Conservation (phyloP, 192 early-diverging fungal genomes). For the Coemansia sp. region DNA sequence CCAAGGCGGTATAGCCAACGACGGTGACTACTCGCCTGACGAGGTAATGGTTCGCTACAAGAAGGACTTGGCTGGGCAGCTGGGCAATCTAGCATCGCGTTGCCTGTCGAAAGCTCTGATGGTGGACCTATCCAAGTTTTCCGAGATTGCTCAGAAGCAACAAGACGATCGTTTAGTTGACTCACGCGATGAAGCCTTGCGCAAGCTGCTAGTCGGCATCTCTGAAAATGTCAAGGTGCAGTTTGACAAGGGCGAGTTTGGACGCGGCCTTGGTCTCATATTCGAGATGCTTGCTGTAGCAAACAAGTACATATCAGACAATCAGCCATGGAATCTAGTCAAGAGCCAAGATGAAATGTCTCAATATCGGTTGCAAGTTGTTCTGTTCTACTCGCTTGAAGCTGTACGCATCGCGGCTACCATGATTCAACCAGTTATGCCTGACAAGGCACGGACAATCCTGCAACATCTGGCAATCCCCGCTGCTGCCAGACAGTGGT, state of each 20-base stretch:
- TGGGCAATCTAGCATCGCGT: conserved; percentile 79
- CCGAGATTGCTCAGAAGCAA: conserved; percentile 14
- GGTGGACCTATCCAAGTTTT: conserved; percentile 28
- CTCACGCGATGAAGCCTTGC: conserved; percentile 10
- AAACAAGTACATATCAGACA: conserved; percentile 68
- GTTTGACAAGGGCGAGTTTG: conserved; percentile 62
- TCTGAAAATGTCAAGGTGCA: conserved; percentile 25
- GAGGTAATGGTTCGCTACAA: conserved; percentile 67
- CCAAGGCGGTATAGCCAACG: conserved; percentile 84
- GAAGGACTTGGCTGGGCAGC: conserved; percentile 76
- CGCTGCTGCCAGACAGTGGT: conserved; percentile 58
- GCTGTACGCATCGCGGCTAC: conserved; percentile 69
- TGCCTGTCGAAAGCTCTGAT: conserved; percentile 54
- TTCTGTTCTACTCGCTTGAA: conserved; percentile 76
- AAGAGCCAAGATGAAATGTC: conserved; percentile 43
- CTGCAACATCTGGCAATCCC: conserved; percentile 65
- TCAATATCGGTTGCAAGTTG: conserved; percentile 54
- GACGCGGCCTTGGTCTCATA: conserved; percentile 57
- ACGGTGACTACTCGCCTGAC: conserved; percentile 74
- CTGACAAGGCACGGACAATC: conserved; percentile 64
- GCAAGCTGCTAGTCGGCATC: conserved; percentile 9
- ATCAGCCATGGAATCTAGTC: conserved; percentile 79
- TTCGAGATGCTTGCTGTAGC: conserved; percentile 65
- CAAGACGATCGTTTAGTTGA: not conserved
- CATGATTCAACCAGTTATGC: conserved; percentile 84